Evolutionary conservation across 2,329 filamentous ascomycete species (phyloP).

Genomic region (Passalora sequoiae): DNA sequence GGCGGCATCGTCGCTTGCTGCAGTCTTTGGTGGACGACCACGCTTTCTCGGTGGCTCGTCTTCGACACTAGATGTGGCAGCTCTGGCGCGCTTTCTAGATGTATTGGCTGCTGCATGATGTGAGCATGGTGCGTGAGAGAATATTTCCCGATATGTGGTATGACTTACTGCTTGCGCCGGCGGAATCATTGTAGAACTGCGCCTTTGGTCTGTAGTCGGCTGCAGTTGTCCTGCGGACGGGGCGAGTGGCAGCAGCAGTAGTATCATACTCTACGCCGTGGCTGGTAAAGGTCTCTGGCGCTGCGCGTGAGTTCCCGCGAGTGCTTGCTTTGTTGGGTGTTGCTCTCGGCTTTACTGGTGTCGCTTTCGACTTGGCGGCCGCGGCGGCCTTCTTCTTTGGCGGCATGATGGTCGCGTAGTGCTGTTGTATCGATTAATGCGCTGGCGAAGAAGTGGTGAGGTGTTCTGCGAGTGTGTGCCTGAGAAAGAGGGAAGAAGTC

Average conservation of each 20-base stretch:
- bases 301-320: constrained; percentile 3
- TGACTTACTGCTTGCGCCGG: neutral
- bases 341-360: no score
- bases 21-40: constrained; percentile 21
- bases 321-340: constrained; percentile 2
- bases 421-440: neutral
- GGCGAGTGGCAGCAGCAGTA: constrained; percentile 27
- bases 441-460: neutral
- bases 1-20: constrained; percentile 1
- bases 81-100: constrained; percentile 17
- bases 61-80: constrained; percentile 6
- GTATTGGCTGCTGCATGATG: constrained; percentile 4
- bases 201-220: constrained; percentile 8
- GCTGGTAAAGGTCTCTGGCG: constrained; percentile 19
- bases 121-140: neutral
- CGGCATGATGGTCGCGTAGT: constrained; percentile 13
- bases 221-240: constrained; percentile 15
- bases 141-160: no score
- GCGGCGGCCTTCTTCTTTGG: constrained; percentile 20
- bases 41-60: constrained; percentile 29
- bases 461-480: neutral
- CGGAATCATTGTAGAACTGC: constrained; percentile 4
- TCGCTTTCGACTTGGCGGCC: constrained; percentile 3
- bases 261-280: constrained; percentile 26
- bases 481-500: no score